Evolutionary conservation across 2,329 filamentous ascomycete genomes (phyloP).

Genomic region (Pleurostoma richardsiae): DNA sequence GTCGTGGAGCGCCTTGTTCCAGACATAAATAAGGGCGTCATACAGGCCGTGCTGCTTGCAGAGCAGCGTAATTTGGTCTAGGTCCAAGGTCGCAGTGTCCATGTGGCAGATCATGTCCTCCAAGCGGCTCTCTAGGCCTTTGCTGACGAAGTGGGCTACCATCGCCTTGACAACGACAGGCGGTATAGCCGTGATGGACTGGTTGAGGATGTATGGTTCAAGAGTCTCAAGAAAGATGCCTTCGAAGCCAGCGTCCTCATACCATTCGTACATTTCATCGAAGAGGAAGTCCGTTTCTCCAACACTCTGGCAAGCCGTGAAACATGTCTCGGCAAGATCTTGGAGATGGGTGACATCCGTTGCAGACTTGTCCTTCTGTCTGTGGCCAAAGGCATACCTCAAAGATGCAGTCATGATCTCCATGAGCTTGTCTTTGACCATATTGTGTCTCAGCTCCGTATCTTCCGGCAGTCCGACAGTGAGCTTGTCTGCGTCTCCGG

Average conservation of each 20-base stretch:
- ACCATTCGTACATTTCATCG: constrained; percentile 85
- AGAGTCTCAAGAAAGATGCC: constrained; percentile 82
- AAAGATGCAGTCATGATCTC: constrained; percentile 93
- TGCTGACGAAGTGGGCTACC: constrained; percentile 73
- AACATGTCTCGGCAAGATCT: constrained; percentile 78
- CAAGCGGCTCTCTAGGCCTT: constrained; percentile 69
- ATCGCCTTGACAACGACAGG: constrained; percentile 82
- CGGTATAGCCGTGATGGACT: constrained; percentile 68
- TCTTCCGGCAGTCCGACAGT: constrained; percentile 92
- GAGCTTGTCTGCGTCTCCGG: constrained; percentile 84
- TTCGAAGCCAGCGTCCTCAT: constrained; percentile 69
- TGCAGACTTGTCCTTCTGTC: constrained; percentile 40
- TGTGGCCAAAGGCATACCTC: constrained; percentile 77
- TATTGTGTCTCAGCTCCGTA: constrained; percentile 63
- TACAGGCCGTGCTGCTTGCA: constrained; percentile 92
- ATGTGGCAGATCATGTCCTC: constrained; percentile 95
- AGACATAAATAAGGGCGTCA: constrained; percentile 93
- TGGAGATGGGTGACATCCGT: constrained; percentile 58
- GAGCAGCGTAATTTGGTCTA: constrained; percentile 85
- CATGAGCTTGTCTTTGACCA: constrained; percentile 83
- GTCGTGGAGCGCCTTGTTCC: constrained; percentile 86
- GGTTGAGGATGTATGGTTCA: constrained; percentile 81
- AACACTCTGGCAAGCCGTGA: constrained; percentile 76
- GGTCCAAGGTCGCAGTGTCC: constrained; percentile 83
- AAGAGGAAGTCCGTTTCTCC: constrained; percentile 80